Percentiles rank a stretch among this genome's conserved stretches.
phyloP scores from a whole-genome alignment of 129 eudicot species.

The Flaveria robusta region DNA sequence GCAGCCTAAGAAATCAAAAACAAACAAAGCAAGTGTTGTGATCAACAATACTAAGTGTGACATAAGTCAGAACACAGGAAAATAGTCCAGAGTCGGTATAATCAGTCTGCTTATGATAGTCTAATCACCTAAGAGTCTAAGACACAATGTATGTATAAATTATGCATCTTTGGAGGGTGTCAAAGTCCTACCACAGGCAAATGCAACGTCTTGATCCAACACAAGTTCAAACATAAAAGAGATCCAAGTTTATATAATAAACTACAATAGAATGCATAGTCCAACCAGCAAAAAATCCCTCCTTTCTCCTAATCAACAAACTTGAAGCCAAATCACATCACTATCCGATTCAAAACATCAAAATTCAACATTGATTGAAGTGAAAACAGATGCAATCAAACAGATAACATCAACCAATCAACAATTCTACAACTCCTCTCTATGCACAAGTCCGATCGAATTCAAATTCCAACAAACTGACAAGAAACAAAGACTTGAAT shows the following conservation, averaged over 20 bases:
- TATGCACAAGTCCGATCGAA: background rate
- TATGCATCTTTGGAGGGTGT: background rate
- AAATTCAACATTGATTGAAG: conserved; percentile 11
- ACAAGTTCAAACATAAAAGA: background rate
- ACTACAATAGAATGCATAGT: conserved; percentile 7
- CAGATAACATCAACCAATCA: conserved; percentile 6
- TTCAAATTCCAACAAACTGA: background rate
- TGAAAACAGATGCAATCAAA: background rate
- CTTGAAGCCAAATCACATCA: background rate
- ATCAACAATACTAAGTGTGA: too few species aligned
- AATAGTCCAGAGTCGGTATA: background rate
- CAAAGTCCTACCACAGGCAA: background rate
- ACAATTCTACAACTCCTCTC: background rate
- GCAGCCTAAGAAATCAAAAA: background rate
- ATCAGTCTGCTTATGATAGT: background rate
- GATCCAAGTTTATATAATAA: background rate
- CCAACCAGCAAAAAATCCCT: conserved; percentile 7
- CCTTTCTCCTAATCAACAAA: background rate
- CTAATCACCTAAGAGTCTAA: background rate
- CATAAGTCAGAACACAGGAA: background rate
- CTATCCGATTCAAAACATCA: conserved; percentile 11
- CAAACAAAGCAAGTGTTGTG: too few species aligned
- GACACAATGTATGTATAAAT: background rate
- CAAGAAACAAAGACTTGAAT: background rate
- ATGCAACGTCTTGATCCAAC: conserved; percentile 18